Evolutionary conservation across 2,329 filamentous ascomycete genomes (phyloP).

Genomic region (Aspergillus sp.): DNA sequence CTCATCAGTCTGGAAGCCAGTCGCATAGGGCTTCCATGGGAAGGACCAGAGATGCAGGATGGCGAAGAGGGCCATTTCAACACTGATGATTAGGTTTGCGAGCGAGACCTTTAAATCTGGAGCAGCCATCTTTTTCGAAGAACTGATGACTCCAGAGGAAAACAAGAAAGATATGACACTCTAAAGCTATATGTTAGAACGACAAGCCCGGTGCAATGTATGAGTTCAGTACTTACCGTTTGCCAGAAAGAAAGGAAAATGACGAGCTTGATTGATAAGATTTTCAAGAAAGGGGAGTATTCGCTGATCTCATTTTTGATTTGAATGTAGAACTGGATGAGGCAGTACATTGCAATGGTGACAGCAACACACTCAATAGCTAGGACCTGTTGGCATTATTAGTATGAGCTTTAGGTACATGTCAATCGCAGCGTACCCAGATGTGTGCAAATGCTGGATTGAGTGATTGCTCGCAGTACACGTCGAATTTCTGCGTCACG

Average conservation of each 20-base stretch:
- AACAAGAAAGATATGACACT: constrained; percentile 66
- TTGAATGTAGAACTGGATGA: constrained; percentile 86
- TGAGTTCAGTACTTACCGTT: constrained; percentile 43
- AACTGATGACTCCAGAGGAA: constrained; percentile 65
- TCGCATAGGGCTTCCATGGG: constrained; percentile 71
- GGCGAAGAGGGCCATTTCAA: constrained; percentile 84
- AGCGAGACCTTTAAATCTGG: constrained; percentile 82
- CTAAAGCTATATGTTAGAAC: constrained; percentile 25
- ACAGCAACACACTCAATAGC: constrained; percentile 73
- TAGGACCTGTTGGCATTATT: constrained; percentile 55
- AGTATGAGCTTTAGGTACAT: background rate
- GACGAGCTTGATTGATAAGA: constrained; percentile 85
- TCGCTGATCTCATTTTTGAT: constrained; percentile 69
- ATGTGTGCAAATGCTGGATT: constrained; percentile 80
- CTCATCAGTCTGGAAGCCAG: constrained; percentile 54
- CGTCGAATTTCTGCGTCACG: constrained; percentile 67
- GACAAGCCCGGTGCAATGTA: background rate
- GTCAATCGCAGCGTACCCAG: constrained; percentile 63
- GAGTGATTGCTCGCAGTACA: constrained; percentile 79
- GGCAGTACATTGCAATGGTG: constrained; percentile 82
- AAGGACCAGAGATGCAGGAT: constrained; percentile 83
- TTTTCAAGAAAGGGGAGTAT: constrained; percentile 76
- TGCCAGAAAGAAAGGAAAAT: constrained; percentile 95
- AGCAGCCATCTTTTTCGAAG: constrained; percentile 66
- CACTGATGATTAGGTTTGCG: constrained; percentile 74